These are phyloP conservation scores for Botrytis galanthina DNA, from an alignment of 2,329 filamentous ascomycete species.

Conservation along the genomic window DNA sequence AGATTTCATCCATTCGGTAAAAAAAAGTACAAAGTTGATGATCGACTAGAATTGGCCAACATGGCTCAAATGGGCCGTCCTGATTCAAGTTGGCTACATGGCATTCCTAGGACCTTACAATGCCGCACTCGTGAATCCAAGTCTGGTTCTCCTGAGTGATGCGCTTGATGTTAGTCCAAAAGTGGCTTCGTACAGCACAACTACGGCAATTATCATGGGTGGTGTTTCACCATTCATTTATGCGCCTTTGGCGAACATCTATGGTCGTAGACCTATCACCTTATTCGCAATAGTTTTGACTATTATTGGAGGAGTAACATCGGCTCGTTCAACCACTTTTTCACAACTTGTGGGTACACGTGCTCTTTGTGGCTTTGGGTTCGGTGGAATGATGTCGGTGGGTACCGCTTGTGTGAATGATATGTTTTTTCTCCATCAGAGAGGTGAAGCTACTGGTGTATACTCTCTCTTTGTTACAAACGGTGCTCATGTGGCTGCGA, in stretches of 20 bases:
- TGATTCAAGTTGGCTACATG: constrained; percentile 38
- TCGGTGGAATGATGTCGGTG: constrained; percentile 37
- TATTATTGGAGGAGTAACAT: constrained; percentile 34
- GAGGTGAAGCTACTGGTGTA: constrained; percentile 36
- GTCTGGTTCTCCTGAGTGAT: constrained; percentile 33
- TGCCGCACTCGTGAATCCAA: constrained; percentile 35
- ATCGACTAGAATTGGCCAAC: constrained; percentile 34
- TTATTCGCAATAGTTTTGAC: constrained; percentile 34
- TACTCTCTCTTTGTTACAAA: constrained; percentile 37
- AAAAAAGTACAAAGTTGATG: not conserved
- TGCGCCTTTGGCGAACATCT: constrained; percentile 34
- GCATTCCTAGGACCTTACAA: constrained; percentile 37
- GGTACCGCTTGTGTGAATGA: constrained; percentile 37
- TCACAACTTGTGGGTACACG: constrained; percentile 32
- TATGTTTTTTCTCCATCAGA: constrained; percentile 37
- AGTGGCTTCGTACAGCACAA: constrained; percentile 35
- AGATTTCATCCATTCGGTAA: not conserved
- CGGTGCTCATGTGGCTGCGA: constrained; percentile 35
- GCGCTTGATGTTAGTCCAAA: constrained; percentile 30
- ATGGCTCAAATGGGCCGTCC: constrained; percentile 38
- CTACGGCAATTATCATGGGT: constrained; percentile 34
- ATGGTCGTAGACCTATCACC: constrained; percentile 37
- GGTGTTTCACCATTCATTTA: constrained; percentile 36
- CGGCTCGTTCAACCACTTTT: constrained; percentile 30
- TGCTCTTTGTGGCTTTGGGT: constrained; percentile 33